A percentile compares a stretch with the other conserved stretches of the same genome.
These are phyloP conservation scores for Apiospora marii DNA, from an alignment of 2,329 filamentous ascomycete genomes.

Conservation along the genomic window DNA sequence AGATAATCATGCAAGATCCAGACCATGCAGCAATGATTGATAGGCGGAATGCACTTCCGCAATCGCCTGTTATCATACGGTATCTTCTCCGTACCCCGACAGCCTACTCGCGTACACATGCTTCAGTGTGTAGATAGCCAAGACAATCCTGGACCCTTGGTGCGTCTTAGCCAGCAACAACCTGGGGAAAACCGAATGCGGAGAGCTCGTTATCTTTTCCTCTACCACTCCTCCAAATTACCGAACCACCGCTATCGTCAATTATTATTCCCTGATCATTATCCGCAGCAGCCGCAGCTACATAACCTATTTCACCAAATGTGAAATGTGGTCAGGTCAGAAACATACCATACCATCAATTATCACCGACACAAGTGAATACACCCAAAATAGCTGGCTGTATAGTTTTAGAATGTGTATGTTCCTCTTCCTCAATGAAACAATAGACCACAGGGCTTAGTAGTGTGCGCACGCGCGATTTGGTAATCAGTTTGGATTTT, in stretches of 20 bases:
- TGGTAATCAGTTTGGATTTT: not conserved
- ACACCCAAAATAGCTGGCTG: not conserved
- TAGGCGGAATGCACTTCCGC: conserved; percentile 10
- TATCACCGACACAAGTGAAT: not conserved
- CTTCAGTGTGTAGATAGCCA: conserved; percentile 16
- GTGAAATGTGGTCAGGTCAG: not conserved
- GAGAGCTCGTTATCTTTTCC: conserved; percentile 20
- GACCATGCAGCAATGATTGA: not conserved
- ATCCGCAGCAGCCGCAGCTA: not conserved
- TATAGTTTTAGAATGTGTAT: not conserved
- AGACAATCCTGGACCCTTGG: conserved; percentile 23
- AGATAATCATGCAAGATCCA: conserved; percentile 1
- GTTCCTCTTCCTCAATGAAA: not conserved
- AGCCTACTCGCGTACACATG: conserved; percentile 3
- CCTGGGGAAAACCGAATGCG: conserved; percentile 25
- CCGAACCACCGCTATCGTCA: conserved; percentile 14
- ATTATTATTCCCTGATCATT: not conserved
- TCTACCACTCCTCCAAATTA: not conserved
- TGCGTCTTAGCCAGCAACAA: conserved; percentile 24
- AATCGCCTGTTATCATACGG: conserved; percentile 20
- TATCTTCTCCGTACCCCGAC: conserved; percentile 5
- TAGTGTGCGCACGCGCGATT: not conserved
- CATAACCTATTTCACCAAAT: not conserved
- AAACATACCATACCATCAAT: not conserved
- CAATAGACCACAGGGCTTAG: not conserved